Base-by-base conservation (phyloP, 129 eudicot species). In the Lactuca sativa region DNA sequence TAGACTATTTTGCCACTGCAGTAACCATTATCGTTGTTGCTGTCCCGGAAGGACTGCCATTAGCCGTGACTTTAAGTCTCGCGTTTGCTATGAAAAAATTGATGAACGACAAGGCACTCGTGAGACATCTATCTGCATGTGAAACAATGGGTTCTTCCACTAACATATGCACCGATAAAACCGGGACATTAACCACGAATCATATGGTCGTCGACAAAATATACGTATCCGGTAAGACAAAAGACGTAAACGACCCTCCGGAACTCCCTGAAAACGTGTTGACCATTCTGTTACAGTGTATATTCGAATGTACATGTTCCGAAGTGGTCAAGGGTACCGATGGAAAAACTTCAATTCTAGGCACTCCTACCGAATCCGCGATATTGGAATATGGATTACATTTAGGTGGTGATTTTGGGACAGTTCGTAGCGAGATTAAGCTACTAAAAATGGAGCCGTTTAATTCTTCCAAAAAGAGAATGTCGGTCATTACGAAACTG, bases 121-220 rank as follows among this genome's bases (percentile, higher is more conserved):
- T 93, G 37, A 80, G 95, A 59, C 95, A 82, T 87, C 83, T 93
- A 8, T 80, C 97, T 25, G 98, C 98, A 17, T 92, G 98, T 83
- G 98, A 92, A 76, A 92, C 98, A 5, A 92, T 92, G 98, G 98
- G 98, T 34, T 89, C 98, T 14, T 92, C 95, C 11, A 86, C 86
- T 63, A 66, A 82, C 68, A 92, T 92, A 54, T 92, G 98, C 78
- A 84, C 96, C 0, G 98, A 92, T 66, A 92, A 92, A 77, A 92
- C 98, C 3, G 98, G 98, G 21, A 92, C 98, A 3, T 77, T 92
- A 53, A 92, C 98, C 36, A 92, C 98, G 14, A 92, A 93, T 64
- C 99, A 85, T 64, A 93, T 93, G 99, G 86, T 87, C 15, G 90
- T 93, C 49, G 72, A 76, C 36, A 93, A 93, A 82, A 80, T 80